A percentile compares a stretch with the other conserved stretches of the same genome.
Conservation (phyloP, 2,329 filamentous ascomycete genomes). For the Phyllosticta citriasiana region DNA sequence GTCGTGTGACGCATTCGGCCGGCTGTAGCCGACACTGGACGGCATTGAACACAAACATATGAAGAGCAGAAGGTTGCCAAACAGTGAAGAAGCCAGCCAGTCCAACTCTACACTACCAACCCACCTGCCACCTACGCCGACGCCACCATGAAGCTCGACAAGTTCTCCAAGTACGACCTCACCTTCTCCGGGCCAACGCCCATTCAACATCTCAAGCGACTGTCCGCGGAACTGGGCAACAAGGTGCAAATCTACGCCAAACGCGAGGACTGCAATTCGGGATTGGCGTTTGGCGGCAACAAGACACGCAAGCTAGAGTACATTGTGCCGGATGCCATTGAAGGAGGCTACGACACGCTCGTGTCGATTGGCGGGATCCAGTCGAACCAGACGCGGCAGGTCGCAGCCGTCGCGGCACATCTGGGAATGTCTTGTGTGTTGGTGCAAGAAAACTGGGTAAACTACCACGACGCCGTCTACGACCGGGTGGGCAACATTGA, state of each 20-base stretch:
- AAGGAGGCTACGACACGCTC: constrained; percentile 49
- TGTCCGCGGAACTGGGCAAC: constrained; percentile 50
- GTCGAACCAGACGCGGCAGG: constrained; percentile 60
- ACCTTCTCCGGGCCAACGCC: constrained; percentile 60
- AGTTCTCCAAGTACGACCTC: constrained; percentile 23
- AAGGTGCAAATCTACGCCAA: constrained; percentile 59
- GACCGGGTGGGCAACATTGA: constrained; percentile 62
- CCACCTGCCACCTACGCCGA: background rate
- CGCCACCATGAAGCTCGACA: constrained; percentile 10
- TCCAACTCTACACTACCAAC: background rate
- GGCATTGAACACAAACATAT: background rate
- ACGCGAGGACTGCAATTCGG: constrained; percentile 61
- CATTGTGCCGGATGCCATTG: constrained; percentile 52
- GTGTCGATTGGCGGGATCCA: constrained; percentile 60
- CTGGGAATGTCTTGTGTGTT: constrained; percentile 47
- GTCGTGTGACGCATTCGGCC: background rate
- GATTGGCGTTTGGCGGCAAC: constrained; percentile 58
- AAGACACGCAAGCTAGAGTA: constrained; percentile 64
- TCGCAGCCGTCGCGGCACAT: constrained; percentile 51
- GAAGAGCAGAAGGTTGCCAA: background rate
- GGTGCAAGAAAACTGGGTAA: constrained; percentile 61
- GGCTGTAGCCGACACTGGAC: background rate
- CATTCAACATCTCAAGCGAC: constrained; percentile 56
- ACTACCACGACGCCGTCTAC: constrained; percentile 50
- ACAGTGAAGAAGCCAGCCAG: background rate